These are phyloP conservation scores for Vaccinium corymbosum DNA, from an alignment of 148 eudicot genomes.

Conservation along the genomic window DNA sequence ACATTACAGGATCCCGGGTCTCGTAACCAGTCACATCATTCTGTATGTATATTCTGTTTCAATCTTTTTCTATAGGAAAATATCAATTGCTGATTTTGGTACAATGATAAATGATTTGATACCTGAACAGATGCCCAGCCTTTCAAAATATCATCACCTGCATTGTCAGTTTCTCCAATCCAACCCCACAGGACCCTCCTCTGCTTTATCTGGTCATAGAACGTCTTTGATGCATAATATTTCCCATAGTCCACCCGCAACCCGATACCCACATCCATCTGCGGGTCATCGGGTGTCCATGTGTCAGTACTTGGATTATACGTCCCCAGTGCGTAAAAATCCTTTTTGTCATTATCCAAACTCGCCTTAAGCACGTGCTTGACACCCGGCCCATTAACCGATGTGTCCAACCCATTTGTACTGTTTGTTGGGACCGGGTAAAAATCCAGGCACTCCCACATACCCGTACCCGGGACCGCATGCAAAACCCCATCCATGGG, in stretches of 20 bases:
- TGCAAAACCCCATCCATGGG: slow-evolving; percentile 50
- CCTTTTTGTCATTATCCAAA: slow-evolving; percentile 63
- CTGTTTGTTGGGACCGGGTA: slow-evolving; percentile 56
- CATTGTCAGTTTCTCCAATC: slow-evolving; percentile 77
- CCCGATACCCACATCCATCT: slow-evolving; percentile 76
- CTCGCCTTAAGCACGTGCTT: slow-evolving; percentile 84
- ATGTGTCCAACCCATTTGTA: slow-evolving; percentile 56
- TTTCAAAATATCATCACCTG: slow-evolving; percentile 52
- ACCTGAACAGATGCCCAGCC: slow-evolving; percentile 94
- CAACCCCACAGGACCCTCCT: slow-evolving; percentile 90
- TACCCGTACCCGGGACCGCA: slow-evolving; percentile 71
- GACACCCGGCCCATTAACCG: slow-evolving; percentile 53
- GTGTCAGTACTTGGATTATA: slow-evolving; percentile 42
- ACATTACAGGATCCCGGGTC: no score
- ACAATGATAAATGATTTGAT: neutral
- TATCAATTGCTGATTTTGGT: neutral
- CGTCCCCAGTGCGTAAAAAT: slow-evolving; percentile 71
- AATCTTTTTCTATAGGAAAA: neutral
- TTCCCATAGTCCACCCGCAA: slow-evolving; percentile 73
- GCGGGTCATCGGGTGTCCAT: slow-evolving; percentile 82
- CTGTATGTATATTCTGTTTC: neutral
- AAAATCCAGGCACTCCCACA: slow-evolving; percentile 98
- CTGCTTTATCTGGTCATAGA: slow-evolving; percentile 58
- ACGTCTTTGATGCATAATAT: slow-evolving; percentile 86
- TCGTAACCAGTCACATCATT: neutral